phyloP scores from a whole-genome alignment of 768 basidiomycete genomes.

The Trametes gibbosa region DNA sequence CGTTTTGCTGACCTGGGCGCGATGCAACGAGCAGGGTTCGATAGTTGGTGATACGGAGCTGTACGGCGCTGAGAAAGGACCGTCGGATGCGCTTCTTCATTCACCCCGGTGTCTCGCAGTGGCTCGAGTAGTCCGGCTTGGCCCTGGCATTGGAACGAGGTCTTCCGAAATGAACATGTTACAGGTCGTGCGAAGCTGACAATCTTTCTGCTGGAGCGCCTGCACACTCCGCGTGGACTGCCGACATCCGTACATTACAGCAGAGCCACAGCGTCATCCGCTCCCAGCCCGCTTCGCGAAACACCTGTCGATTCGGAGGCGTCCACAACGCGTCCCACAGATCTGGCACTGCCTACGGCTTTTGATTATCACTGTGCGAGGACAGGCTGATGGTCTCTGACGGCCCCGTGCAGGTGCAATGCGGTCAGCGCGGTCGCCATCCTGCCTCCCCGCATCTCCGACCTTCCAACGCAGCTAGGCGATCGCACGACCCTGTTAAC shows the following conservation, averaged over 20 bases:
- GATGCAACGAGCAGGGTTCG: not conserved
- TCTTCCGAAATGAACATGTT: not conserved
- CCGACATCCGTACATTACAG: conserved; percentile 1
- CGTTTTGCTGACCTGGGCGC: not conserved
- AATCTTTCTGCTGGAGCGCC: not conserved
- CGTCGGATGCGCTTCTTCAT: not conserved
- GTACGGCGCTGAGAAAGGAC: not conserved
- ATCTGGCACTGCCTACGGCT: conserved; percentile 11
- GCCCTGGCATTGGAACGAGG: no score
- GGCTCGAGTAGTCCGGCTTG: no score
- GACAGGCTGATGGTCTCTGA: conserved; percentile 1
- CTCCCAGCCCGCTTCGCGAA: not conserved
- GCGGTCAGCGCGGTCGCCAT: not conserved
- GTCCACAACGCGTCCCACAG: conserved; percentile 14
- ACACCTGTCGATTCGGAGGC: not conserved
- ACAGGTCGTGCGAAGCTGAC: not conserved
- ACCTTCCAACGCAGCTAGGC: not conserved
- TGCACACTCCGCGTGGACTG: not conserved
- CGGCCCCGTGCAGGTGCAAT: conserved; percentile 2
- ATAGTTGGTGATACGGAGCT: not conserved
- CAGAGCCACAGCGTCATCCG: conserved; percentile 13
- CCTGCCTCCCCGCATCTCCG: conserved; percentile 7
- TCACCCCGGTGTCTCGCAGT: not conserved
- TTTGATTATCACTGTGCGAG: conserved; percentile 7
- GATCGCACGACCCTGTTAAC: conserved; percentile 6